Evolutionary conservation across 257 asterid genomes (phyloP), one percentile per base, ranked within the genome.

Genomic region (Prunella vulgaris): DNA sequence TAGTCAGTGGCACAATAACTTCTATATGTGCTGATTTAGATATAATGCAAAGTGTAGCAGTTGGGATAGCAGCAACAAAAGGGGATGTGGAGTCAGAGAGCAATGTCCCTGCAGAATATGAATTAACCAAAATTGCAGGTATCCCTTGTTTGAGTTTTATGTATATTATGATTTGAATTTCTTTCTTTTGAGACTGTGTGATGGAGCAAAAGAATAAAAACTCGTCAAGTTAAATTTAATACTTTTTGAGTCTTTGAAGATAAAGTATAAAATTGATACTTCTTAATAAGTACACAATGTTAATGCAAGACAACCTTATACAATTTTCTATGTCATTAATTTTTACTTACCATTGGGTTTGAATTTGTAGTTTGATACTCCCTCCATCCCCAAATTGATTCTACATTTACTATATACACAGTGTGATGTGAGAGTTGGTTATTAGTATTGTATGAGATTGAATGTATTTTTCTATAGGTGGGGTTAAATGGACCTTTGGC

Each of bases 21-120:
- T 88, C 97, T 5, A 46, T 82, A 6, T 87, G 88, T 46, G 80
- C 95, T 18, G 95, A 96, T 81, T 86, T 93, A 52, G 93, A 93
- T 82, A 65, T 90, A 75, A 81, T 88, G 87, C 99, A 87, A 79
- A 88, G 99, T 72, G 67, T 88, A 22, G 89, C 97, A 27, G 96
- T 88, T 74, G 97, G 99, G n/a, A 76, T 89, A 75, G 95, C 99
- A 15, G 88, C 96, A 4, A 94, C 99, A 24, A 89, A 85, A 81
- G 88, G 87, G 32, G 93, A 96, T 1, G 95, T 93, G 24, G 96
- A 93, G 79, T 69, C 85, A 14, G 96, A 82, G 72, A 74, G 69
- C 79, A 88, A 87, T 14, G 92, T 93, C 68, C 98, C 98, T 28
- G 73, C 60, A 5, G 80, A 78, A 17, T 88, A 66, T 73, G 76